Conservation (phyloP, 176 grass and related monocot genomes). For the Pontederia paniculata region DNA sequence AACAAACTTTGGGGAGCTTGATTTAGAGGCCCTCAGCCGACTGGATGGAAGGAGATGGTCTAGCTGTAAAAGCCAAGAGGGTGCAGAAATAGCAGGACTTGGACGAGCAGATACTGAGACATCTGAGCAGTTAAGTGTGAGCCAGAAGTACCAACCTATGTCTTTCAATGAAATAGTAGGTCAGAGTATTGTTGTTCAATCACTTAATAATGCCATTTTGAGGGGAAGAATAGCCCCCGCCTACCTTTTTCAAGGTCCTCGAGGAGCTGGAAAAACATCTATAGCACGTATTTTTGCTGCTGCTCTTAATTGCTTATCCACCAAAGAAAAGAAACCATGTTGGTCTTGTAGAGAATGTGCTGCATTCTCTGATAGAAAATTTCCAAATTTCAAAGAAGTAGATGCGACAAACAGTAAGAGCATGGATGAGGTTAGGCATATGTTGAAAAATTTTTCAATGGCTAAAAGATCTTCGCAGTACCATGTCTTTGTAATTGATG, state of each 20-base stretch:
- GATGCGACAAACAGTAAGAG: constrained; percentile 54
- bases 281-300: constrained; percentile 55
- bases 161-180: constrained; percentile 75
- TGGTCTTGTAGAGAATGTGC: constrained; percentile 49
- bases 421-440: constrained; percentile 33
- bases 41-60: constrained; percentile 79
- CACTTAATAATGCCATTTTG: constrained; percentile 59
- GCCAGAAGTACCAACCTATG: constrained; percentile 73
- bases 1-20: constrained; percentile 58
- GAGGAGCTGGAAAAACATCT: constrained; percentile 76
- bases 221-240: constrained; percentile 66
- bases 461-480: constrained; percentile 49
- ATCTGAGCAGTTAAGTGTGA: constrained; percentile 53
- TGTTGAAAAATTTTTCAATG: constrained; percentile 64
- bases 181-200: constrained; percentile 64
- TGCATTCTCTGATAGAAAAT: constrained; percentile 31
- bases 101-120: constrained; percentile 14
- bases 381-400: constrained; percentile 51
- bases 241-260: constrained; percentile 86
- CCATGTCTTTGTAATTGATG: constrained; percentile 62
- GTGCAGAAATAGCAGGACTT: constrained; percentile 19
- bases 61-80: constrained; percentile 70
- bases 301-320: constrained; percentile 43
- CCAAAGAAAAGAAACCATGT: constrained; percentile 57
- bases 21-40: constrained; percentile 61